These are phyloP conservation scores for Rhizophagus prolifer DNA, from an alignment of 192 early-diverging fungal species.

Conservation along the genomic window DNA sequence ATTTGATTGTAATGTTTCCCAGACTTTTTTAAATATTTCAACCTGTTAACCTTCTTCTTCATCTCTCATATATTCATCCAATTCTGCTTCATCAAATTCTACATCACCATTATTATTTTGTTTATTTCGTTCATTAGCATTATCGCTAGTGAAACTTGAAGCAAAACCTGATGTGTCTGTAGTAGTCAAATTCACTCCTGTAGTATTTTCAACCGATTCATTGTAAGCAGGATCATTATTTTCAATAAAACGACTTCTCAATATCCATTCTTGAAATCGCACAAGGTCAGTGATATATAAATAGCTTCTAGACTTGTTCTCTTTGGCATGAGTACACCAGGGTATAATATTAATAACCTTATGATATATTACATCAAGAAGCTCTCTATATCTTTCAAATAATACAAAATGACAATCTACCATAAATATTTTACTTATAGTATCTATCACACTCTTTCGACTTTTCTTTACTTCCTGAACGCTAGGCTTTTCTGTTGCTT, in stretches of 20 bases:
- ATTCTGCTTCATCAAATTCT: not conserved
- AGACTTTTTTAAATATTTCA: too few relatives aligned
- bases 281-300: constrained; percentile 7
- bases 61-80: not conserved
- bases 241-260: not conserved
- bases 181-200: not conserved
- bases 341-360: not conserved
- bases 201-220: not conserved
- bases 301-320: not conserved
- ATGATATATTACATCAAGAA: not conserved
- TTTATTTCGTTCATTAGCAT: not conserved
- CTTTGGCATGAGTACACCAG: not conserved
- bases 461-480: not conserved
- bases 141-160: not conserved
- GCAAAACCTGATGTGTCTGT: not conserved
- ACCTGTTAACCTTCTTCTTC: not conserved
- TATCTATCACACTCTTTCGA: not conserved
- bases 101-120: not conserved
- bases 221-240: not conserved
- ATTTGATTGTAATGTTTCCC: too few relatives aligned
- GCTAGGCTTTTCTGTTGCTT: constrained; percentile 18
- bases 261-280: constrained; percentile 5
- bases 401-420: not conserved
- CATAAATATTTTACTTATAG: not conserved
- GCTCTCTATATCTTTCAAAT: constrained; percentile 5